phyloP scores from a whole-genome alignment of 495 filamentous ascomycete species.

The Annulohypoxylon maeteangense region DNA sequence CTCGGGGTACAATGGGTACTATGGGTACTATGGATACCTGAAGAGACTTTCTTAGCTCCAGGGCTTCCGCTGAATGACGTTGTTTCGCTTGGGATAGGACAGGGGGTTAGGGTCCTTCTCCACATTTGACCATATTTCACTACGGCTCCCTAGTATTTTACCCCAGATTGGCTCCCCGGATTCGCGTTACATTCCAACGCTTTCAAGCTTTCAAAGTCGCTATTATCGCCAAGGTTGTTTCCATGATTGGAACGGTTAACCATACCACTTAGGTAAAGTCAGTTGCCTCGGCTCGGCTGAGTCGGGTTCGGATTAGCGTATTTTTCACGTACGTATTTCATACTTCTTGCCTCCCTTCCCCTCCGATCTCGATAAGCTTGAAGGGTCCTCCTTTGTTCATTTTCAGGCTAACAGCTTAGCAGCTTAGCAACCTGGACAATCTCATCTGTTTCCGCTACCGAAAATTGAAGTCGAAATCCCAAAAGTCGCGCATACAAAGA shows the following conservation, averaged over 20 bases:
- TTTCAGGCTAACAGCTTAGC: background rate
- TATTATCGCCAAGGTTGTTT: conserved; percentile 23
- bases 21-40: background rate
- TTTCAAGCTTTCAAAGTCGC: conserved; percentile 4
- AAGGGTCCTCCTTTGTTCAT: background rate
- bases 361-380: background rate
- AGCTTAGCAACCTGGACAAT: background rate
- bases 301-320: background rate
- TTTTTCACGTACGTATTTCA: background rate
- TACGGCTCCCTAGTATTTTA: conserved; percentile 16
- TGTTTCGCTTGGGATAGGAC: conserved; percentile 21
- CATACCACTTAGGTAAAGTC: background rate
- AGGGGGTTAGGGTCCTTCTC: conserved; percentile 13
- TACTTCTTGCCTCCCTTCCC: conserved; percentile 14
- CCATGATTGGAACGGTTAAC: conserved; percentile 31
- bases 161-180: conserved; percentile 41
- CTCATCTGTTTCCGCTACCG: conserved; percentile 3
- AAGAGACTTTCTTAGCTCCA: background rate
- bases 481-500: conserved; percentile 16
- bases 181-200: conserved; percentile 26
- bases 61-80: conserved; percentile 36
- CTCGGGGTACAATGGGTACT: background rate
- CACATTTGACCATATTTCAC: conserved; percentile 22
- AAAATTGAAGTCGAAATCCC: background rate
- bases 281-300: background rate